Evolutionary conservation across 139 green algal genomes (phyloP), one percentile per base, ranked within the genome.

Genomic region (Pleodorina starrii): DNA sequence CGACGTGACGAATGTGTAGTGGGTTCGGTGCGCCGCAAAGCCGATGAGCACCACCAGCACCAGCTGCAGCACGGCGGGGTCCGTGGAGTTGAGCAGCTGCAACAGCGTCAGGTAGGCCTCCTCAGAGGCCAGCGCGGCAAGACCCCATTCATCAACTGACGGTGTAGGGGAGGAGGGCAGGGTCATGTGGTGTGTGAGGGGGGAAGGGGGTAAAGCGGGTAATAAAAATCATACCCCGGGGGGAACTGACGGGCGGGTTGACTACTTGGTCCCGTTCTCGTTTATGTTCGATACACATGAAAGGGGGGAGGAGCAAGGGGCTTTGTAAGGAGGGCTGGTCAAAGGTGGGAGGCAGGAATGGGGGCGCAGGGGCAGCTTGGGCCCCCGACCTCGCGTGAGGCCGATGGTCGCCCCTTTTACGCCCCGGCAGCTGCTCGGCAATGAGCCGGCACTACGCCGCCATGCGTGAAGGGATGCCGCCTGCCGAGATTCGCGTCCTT

Each of bases 21-120:
- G 82, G 43, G 89, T 51, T 21, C 82, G 51, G 76, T 91, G 89
- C 11, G 79, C 84, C 29, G 90, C 92, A 88, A 93, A 92, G 43
- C 91, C 90, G 27, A 93, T 93, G 36, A 93, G 89, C 59, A 82
- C 86, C 57, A 93, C 90, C 68, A 95, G 84, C 89, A 93, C 90
- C 54, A 93, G 90, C 35, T 90, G 90, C 84, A 95, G 84, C 23
- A 95, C 44, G 1, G 75, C 75, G 71, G 90, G 89, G 86, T 95
- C 92, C 71, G 92, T 92, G 57, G 77, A 86, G 38, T 88, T 75
- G 46, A 94, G 85, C 85, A 94, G 91, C 66, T 59, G 77, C 40
- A 88, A 72, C 35, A 95, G 82, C 32, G 85, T 90, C 42, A 83
- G 43, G 78, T 94, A 88, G 54, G 91, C 78, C 69, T 73, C 46